Conservation (phyloP, 2,329 filamentous ascomycete genomes). For the Neofusicoccum umdonicola region DNA sequence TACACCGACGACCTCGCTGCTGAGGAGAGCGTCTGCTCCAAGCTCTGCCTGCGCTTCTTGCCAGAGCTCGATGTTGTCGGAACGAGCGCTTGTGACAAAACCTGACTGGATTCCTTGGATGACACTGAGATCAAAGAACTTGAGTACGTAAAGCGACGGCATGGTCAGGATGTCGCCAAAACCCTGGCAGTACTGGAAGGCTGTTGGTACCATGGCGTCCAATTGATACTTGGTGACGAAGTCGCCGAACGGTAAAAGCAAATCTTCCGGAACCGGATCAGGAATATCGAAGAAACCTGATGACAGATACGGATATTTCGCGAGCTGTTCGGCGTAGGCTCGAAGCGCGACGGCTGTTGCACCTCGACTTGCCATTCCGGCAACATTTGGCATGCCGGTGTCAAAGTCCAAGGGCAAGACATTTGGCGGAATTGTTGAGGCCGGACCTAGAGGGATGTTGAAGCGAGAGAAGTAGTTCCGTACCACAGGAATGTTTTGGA, state of each 20-base stretch:
- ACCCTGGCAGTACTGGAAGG: conserved; percentile 45
- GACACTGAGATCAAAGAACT: conserved; percentile 24
- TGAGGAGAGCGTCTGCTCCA: background rate
- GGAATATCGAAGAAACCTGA: conserved; percentile 45
- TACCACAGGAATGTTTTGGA: conserved; percentile 42
- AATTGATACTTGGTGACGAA: conserved; percentile 51
- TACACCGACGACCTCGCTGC: background rate
- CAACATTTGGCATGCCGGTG: conserved; percentile 21
- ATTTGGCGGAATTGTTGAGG: conserved; percentile 19
- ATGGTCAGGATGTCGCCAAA: conserved; percentile 44
- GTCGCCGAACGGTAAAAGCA: conserved; percentile 48
- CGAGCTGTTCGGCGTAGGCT: conserved; percentile 28
- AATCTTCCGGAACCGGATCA: conserved; percentile 43
- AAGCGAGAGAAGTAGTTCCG: conserved; percentile 47
- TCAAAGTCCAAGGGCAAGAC: conserved; percentile 26
- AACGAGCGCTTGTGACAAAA: background rate
- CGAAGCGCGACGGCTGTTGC: conserved; percentile 19
- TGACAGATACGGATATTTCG: conserved; percentile 33
- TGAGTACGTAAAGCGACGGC: conserved; percentile 48
- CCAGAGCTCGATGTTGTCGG: background rate
- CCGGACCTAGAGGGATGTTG: conserved; percentile 30
- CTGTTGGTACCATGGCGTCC: conserved; percentile 37
- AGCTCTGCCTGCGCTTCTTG: background rate
- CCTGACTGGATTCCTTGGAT: background rate
- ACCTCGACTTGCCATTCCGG: background rate